Evolutionary conservation across 2,329 filamentous ascomycete genomes (phyloP), one percentile per base, ranked within the genome.

Genomic region (Penicillium sp.): DNA sequence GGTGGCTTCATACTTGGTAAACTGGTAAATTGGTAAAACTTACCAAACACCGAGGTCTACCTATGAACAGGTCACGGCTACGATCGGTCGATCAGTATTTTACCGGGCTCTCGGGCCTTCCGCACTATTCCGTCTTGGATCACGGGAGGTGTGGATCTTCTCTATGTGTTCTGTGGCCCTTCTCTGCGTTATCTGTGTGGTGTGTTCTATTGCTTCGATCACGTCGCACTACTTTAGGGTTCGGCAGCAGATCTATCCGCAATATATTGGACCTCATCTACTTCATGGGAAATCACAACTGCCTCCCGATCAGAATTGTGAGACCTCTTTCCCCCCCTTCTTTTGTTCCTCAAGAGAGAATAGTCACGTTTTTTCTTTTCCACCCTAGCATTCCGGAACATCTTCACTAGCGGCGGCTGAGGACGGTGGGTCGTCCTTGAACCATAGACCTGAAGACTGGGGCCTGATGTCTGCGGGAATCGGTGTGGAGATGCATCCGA

Each of bases 51-150:
- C 28, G 7, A 29, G 28, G 8, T 29, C 28, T 29, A 29, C 28
- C 28, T 29, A 42, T 42, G 47, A 57, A 45, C 56, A 57, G 54
- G 42, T 45, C 51, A 49, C 52, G 56, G 36, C 26, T 42, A 26
- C 13, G n/a, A 33, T 41, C 45, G 41, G 57, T 45, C 53, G 57
- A 62, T 59, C 55, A 42, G 49, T 53, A 59, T 59, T 53, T 56
- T 26, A 54, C 39, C 51, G 13, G 29, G 43, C 49, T 47, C 52
- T 47, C 52, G 53, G 51, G 51, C 59, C 57, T 59, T 47, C 42
- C 33, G 21, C 41, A 12, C 47, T 38, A 47, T 45, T 21, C 47
- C 54, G 16, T 34, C 12, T 36, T 48, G 26, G 47, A 45, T 23
- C 28, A 9, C 28, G 29, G 21, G 42, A 34, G 31, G 21, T 28